Evolutionary conservation across 2,329 filamentous ascomycete genomes (phyloP), one percentile per base, ranked within the genome.

Genomic region (Cladosporium sphaerospermum): DNA sequence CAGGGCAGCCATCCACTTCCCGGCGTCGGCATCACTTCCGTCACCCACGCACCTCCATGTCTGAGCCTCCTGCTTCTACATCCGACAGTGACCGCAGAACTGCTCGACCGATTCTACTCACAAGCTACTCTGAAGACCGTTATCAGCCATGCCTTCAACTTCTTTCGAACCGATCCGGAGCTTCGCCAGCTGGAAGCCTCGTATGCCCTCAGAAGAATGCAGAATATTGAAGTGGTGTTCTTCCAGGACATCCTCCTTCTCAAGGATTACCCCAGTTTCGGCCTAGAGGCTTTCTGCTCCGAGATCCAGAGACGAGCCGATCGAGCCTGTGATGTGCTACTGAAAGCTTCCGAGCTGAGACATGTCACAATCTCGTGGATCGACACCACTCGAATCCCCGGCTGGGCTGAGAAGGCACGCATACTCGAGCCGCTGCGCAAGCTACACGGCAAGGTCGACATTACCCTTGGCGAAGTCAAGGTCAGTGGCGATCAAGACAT

Each of bases 111-210:
- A 53, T 69, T 63, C 56, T 66, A 66, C 53, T 45, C 54, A n/a
- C 54, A 63, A 43, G 59, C 66, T 4, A 66, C 60, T 2, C 67
- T 61, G 59, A 67, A 67, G 55, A 57, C 68, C 13, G 62, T 68
- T 33, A 63, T 68, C 56, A 61, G 57, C 46, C 67, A 69, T 45
- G 65, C 67, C 42, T 69, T 69, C 60, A 68, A 68, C 50, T 69
- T 67, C 60, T 68, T 67, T 52, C 64, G 66, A 42, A 57, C 64
- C 19, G 67, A 69, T 54, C 64, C 66, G 3, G 57, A 65, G 10
- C 58, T 68, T 3, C 51, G 55, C n/a, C 56, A 59, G 8, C 56
- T 68, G 9, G 63, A 63, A 14, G 48, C 51, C 3, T 59, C 54
- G 14, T 49, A 56, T 9, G 50, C 50, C 3, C 58, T 68, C 4